Percentiles rank a stretch among this genome's conserved stretches.
Evolutionary conservation across 2,329 filamentous ascomycete genomes (phyloP).

Genomic region (Aspergillus ibericus): DNA sequence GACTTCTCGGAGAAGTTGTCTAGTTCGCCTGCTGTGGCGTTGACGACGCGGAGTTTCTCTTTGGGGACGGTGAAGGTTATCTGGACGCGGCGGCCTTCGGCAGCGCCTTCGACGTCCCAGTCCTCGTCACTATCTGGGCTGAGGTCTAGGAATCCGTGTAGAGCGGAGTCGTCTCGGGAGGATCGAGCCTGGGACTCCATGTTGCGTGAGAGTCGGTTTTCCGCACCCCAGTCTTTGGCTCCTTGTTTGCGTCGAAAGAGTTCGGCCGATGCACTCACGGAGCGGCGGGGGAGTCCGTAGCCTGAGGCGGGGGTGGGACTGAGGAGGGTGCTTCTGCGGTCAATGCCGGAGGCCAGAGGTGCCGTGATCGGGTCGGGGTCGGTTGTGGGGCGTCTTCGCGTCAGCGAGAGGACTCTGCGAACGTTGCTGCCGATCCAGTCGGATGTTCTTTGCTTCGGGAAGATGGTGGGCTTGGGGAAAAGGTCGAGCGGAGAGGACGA

Average conservation of each 20-base stretch:
- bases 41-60: slow-evolving; percentile 84
- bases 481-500: slow-evolving; percentile 27
- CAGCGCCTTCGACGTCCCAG: slow-evolving; percentile 74
- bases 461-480: slow-evolving; percentile 26
- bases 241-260: slow-evolving; percentile 53
- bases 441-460: slow-evolving; percentile 52
- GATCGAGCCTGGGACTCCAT: slow-evolving; percentile 13
- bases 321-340: slow-evolving; percentile 26
- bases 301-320: slow-evolving; percentile 10
- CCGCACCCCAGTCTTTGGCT: slow-evolving; percentile 53
- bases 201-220: slow-evolving; percentile 26
- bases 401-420: slow-evolving; percentile 60
- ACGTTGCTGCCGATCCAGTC: slow-evolving; percentile 71
- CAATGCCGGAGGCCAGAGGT: slow-evolving; percentile 29
- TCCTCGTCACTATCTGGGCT: slow-evolving; percentile 48
- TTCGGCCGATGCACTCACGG: slow-evolving; percentile 50
- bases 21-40: slow-evolving; percentile 56
- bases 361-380: slow-evolving; percentile 19
- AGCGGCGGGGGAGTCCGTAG: slow-evolving; percentile 40
- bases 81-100: slow-evolving; percentile 71
- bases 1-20: slow-evolving; percentile 33
- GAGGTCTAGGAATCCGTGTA: slow-evolving; percentile 26
- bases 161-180: slow-evolving; percentile 28
- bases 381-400: slow-evolving; percentile 29
- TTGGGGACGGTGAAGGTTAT: slow-evolving; percentile 93